These are phyloP conservation scores for Fusarium incarnatum DNA, from an alignment of 2,329 filamentous ascomycete genomes.

Conservation along the genomic window DNA sequence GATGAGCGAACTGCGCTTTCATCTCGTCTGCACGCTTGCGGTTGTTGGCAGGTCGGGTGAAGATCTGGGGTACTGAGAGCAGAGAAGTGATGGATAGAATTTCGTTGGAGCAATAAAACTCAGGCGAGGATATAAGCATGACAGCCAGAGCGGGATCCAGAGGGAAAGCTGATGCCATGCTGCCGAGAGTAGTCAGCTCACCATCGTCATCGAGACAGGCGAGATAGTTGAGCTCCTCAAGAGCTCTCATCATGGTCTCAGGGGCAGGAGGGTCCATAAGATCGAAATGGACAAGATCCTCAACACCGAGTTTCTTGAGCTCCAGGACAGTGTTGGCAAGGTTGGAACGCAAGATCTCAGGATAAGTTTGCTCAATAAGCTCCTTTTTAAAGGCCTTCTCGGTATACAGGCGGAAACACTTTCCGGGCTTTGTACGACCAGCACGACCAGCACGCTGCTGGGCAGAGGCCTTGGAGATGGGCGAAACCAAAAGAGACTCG, in stretches of 20 bases:
- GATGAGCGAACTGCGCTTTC: conserved; percentile 93
- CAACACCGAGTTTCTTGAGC: conserved; percentile 94
- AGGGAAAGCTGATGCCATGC: conserved; percentile 92
- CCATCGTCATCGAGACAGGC: conserved; percentile 97
- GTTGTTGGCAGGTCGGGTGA: conserved; percentile 85
- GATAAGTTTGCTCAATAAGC: conserved; percentile 96
- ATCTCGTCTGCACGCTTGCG: conserved; percentile 96
- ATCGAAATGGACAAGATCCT: conserved; percentile 97
- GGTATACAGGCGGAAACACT: conserved; percentile 97
- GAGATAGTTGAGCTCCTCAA: conserved; percentile 97
- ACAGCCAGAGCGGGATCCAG: conserved; percentile 94
- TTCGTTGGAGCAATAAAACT: conserved; percentile 99
- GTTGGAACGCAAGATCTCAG: conserved; percentile 95
- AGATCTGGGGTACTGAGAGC: conserved; percentile 93
- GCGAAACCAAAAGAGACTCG: conserved; percentile 95
- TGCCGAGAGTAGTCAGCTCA: conserved; percentile 86
- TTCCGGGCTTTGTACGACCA: conserved; percentile 96
- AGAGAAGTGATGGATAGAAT: conserved; percentile 95
- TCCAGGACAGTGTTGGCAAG: conserved; percentile 94
- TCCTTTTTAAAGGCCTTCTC: conserved; percentile 97
- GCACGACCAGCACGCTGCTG: conserved; percentile 99
- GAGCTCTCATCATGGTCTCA: conserved; percentile 96
- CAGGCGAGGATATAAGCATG: conserved; percentile 96
- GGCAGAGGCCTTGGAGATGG: conserved; percentile 96
- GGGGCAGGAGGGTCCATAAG: conserved; percentile 98